Evolutionary conservation across 306 rosid species (phyloP).

Genomic region (Cicer cuneatum): DNA sequence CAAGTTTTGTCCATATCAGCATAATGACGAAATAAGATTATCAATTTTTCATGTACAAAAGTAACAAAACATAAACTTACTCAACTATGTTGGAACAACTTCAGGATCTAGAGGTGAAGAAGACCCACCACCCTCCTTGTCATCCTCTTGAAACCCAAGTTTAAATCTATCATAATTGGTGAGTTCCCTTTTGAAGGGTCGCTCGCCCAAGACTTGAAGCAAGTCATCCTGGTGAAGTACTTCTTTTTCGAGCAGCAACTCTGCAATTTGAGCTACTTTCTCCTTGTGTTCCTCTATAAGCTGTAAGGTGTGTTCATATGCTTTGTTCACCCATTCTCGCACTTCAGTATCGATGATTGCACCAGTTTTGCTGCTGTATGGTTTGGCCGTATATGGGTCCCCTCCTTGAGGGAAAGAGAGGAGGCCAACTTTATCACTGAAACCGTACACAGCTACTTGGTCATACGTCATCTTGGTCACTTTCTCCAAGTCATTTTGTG

Average conservation of each 20-base stretch:
- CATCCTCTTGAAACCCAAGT: slow-evolving; percentile 64
- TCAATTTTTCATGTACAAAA: slow-evolving; percentile 60
- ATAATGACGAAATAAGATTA: slow-evolving; percentile 37
- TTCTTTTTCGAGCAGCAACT: slow-evolving; percentile 89
- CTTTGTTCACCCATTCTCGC: slow-evolving; percentile 83
- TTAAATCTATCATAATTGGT: slow-evolving; percentile 76
- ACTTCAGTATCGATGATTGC: slow-evolving; percentile 84
- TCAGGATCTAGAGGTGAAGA: slow-evolving; percentile 73
- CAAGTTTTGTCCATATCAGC: slow-evolving; percentile 41
- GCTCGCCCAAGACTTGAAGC: slow-evolving; percentile 65
- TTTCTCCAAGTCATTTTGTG: slow-evolving; percentile 93
- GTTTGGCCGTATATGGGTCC: slow-evolving; percentile 67
- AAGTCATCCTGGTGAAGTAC: slow-evolving; percentile 94
- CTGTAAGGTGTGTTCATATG: slow-evolving; percentile 64
- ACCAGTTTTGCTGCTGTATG: slow-evolving; percentile 87
- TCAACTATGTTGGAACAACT: slow-evolving; percentile 70
- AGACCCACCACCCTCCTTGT: slow-evolving; percentile 64
- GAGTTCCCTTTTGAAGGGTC: slow-evolving; percentile 73
- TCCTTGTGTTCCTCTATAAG: slow-evolving; percentile 80
- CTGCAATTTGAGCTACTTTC: slow-evolving; percentile 77
- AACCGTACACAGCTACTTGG: slow-evolving; percentile 92
- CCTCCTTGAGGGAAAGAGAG: slow-evolving; percentile 87
- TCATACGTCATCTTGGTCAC: slow-evolving; percentile 98
- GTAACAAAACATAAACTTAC: background rate
- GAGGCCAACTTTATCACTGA: slow-evolving; percentile 93